phyloP scores from a whole-genome alignment of 2,329 filamentous ascomycete species.

The Nemania bipapillata region DNA sequence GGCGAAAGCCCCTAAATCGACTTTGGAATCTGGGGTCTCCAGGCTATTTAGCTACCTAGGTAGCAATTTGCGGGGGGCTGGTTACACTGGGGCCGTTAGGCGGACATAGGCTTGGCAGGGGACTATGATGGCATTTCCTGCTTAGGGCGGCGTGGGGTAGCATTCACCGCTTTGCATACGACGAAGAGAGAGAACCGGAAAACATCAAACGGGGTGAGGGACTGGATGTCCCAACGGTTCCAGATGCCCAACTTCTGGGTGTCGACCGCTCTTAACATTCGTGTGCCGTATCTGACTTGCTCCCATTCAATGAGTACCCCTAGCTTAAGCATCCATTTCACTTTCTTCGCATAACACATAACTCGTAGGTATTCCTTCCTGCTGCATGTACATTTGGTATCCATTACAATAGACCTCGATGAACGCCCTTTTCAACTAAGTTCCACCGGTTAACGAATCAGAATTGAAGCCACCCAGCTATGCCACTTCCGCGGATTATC shows the following conservation, averaged over 20 bases:
- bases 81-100: background rate
- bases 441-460: background rate
- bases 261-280: background rate
- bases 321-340: background rate
- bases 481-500: background rate
- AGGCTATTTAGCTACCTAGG: conserved; percentile 15
- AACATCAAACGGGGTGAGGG: conserved; percentile 5
- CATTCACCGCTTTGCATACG: conserved; percentile 19
- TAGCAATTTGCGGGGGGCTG: conserved; percentile 13
- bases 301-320: background rate
- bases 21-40: background rate
- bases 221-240: no score
- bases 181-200: background rate
- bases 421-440: background rate
- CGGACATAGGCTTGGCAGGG: conserved; percentile 18
- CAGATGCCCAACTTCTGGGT: background rate
- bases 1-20: background rate
- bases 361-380: no score
- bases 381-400: background rate
- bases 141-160: conserved; percentile 9
- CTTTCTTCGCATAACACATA: background rate
- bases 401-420: conserved; percentile 1
- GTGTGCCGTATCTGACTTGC: background rate
- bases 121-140: conserved; percentile 10
- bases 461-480: background rate